Evolutionary conservation across 2,329 filamentous ascomycete genomes (phyloP).

Genomic region (Macrophomina tecta): DNA sequence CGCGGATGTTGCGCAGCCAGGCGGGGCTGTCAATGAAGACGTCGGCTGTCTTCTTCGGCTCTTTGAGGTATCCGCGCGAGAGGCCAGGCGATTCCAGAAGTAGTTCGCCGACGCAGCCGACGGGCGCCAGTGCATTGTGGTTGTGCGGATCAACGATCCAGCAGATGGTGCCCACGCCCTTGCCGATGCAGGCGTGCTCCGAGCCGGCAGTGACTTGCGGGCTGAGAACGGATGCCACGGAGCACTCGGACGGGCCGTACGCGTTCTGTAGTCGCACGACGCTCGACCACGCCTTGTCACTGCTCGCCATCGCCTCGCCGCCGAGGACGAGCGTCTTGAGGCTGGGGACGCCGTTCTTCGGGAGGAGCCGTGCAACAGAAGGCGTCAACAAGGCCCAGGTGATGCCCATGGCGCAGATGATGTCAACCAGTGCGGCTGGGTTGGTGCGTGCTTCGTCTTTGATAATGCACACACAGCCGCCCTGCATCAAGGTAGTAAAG

Average conservation of each 20-base stretch:
- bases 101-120: conserved; percentile 45
- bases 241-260: conserved; percentile 9
- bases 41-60: conserved; percentile 38
- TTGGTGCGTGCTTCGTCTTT: conserved; percentile 53
- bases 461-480: conserved; percentile 49
- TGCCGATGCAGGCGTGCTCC: not conserved
- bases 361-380: conserved; percentile 45
- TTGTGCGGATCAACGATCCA: conserved; percentile 39
- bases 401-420: conserved; percentile 34
- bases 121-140: conserved; percentile 40
- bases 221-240: conserved; percentile 26
- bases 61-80: conserved; percentile 43
- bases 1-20: conserved; percentile 10
- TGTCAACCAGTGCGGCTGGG: conserved; percentile 47
- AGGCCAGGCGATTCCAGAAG: conserved; percentile 44
- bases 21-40: conserved; percentile 39
- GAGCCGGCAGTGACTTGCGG: conserved; percentile 27
- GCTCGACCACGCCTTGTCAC: conserved; percentile 31
- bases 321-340: conserved; percentile 44
- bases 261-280: conserved; percentile 6
- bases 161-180: not conserved
- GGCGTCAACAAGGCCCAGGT: conserved; percentile 46
- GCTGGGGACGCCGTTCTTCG: conserved; percentile 45
- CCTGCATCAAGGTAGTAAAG: conserved; percentile 40
- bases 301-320: conserved; percentile 36